Percentiles rank a stretch among this genome's conserved stretches.
Conservation (phyloP, 2,329 filamentous ascomycete genomes). For the Fusarium brachygibbosum region DNA sequence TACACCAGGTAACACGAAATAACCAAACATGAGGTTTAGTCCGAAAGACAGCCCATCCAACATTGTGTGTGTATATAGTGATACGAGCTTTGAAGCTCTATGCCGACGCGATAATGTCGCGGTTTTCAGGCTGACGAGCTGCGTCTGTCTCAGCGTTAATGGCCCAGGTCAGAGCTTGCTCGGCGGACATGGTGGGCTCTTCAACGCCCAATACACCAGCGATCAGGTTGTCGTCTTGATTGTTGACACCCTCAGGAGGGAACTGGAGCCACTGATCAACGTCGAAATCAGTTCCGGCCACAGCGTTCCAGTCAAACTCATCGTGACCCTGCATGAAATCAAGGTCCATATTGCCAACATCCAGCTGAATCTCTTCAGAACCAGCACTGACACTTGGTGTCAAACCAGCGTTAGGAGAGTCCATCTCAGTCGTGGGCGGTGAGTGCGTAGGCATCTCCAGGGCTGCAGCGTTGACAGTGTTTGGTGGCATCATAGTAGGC, state of each 20-base stretch:
- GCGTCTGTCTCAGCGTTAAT: conserved; percentile 49
- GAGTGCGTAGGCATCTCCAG: conserved; percentile 56
- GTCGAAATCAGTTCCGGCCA: conserved; percentile 67
- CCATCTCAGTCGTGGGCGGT: conserved; percentile 62
- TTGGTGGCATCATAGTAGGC: conserved; percentile 54
- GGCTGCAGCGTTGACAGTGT: conserved; percentile 56
- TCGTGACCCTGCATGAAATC: conserved; percentile 63
- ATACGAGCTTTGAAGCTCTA: conserved; percentile 15
- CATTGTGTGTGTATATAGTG: neutral
- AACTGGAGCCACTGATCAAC: conserved; percentile 72
- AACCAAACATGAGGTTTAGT: conserved; percentile 31
- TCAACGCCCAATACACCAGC: conserved; percentile 51
- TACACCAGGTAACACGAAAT: conserved; percentile 36
- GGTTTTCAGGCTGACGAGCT: conserved; percentile 28
- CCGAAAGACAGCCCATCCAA: conserved; percentile 8
- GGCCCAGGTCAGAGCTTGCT: conserved; percentile 50
- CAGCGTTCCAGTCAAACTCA: conserved; percentile 68
- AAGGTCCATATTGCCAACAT: conserved; percentile 58
- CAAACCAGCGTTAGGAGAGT: conserved; percentile 54
- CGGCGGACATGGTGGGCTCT: conserved; percentile 49
- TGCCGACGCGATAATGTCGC: conserved; percentile 39
- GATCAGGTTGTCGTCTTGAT: conserved; percentile 56
- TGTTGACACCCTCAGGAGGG: conserved; percentile 63
- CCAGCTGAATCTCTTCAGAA: conserved; percentile 57
- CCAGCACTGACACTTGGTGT: conserved; percentile 62